These are phyloP conservation scores for Brassica nigra DNA, from an alignment of 345 rosid species.

Conservation along the genomic window DNA sequence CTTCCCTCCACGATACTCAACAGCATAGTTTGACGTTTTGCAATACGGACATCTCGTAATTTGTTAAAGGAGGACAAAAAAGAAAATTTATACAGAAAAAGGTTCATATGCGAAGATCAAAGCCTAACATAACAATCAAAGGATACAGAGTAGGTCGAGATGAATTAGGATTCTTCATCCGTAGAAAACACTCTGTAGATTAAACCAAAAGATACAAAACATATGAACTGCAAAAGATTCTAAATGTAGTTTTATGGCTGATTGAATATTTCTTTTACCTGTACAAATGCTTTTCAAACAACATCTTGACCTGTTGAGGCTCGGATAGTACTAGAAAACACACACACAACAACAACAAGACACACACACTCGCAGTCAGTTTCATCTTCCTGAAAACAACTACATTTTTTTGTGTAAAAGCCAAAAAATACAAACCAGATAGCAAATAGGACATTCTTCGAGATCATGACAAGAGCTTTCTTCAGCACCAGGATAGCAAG, in stretches of 20 bases:
- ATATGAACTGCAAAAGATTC: background rate
- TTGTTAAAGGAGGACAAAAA: slow-evolving; percentile 50
- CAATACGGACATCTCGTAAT: slow-evolving; percentile 81
- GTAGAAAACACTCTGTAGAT: slow-evolving; percentile 90
- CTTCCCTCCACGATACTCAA: slow-evolving; percentile 84
- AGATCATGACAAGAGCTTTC: slow-evolving; percentile 55
- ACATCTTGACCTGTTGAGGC: slow-evolving; percentile 89
- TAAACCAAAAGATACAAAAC: slow-evolving; percentile 29
- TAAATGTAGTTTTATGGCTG: background rate
- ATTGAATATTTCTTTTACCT: slow-evolving; percentile 46
- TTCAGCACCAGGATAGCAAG: slow-evolving; percentile 92
- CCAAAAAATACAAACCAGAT: slow-evolving; percentile 61
- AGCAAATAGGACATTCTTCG: slow-evolving; percentile 97
- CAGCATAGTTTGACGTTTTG: slow-evolving; percentile 87
- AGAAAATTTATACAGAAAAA: background rate
- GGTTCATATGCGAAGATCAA: background rate
- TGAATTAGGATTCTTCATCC: slow-evolving; percentile 94
- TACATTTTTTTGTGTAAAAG: background rate
- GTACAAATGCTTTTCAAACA: slow-evolving; percentile 93
- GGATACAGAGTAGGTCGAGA: slow-evolving; percentile 95
- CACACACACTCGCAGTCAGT: background rate
- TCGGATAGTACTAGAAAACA: slow-evolving; percentile 71
- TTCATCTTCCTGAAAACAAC: background rate
- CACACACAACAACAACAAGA: slow-evolving; percentile 10
- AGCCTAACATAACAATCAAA: background rate